phyloP scores from a whole-genome alignment of 2,329 filamentous ascomycete species.

The Cordyceps javanica region DNA sequence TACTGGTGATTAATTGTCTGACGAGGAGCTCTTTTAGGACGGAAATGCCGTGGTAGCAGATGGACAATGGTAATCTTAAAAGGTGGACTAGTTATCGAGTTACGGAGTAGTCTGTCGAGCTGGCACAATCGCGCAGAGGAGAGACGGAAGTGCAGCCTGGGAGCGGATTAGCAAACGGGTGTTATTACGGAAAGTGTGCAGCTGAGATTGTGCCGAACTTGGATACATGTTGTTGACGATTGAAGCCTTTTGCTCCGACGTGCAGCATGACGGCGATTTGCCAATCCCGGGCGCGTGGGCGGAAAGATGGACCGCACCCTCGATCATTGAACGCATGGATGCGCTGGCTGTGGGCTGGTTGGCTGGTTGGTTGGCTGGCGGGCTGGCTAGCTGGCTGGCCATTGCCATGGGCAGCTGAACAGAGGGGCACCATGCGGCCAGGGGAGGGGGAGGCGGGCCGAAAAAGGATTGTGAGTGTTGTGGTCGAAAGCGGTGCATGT shows the following conservation, averaged over 20 bases:
- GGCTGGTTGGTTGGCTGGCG: not conserved
- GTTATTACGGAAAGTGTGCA: too few species aligned
- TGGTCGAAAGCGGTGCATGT: not conserved
- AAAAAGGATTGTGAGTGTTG: not conserved
- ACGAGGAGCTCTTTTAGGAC: not conserved
- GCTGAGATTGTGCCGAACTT: not conserved
- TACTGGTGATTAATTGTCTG: not conserved
- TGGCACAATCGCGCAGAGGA: constrained; percentile 2
- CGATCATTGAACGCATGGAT: not conserved
- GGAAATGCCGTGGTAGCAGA: not conserved
- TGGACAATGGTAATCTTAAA: constrained; percentile 10
- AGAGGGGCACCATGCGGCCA: not conserved
- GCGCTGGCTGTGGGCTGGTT: too few species aligned
- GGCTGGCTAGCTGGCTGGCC: not conserved
- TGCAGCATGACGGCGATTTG: not conserved
- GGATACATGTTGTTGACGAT: not conserved
- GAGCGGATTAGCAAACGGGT: too few species aligned
- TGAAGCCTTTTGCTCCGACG: not conserved
- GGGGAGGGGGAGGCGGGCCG: not conserved
- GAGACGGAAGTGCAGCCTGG: not conserved
- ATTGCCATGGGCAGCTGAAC: not conserved
- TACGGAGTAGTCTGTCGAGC: not conserved
- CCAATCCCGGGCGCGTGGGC: not conserved
- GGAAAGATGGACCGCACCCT: not conserved
- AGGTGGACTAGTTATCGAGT: constrained; percentile 9